Base-by-base conservation (phyloP, 2,329 filamentous ascomycete species). In the Curvularia lunata region DNA sequence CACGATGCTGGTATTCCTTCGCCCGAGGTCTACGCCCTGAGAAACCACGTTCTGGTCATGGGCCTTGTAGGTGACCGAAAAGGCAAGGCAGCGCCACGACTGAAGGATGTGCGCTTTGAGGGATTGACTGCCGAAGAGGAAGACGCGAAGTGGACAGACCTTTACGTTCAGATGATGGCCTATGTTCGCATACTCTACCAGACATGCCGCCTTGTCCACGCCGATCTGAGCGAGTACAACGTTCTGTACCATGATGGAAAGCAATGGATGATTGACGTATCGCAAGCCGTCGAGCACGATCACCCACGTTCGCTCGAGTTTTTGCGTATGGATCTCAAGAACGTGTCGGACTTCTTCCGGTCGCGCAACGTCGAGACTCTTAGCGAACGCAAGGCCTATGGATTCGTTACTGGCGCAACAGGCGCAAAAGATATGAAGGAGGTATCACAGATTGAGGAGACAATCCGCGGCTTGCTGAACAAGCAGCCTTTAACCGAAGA, bases 191-290 rank as follows among this genome's bases (percentile, higher is more conserved):
- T 88, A 56, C 89, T 99, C 83, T 98, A 97, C 79, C 93, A 97
- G 74, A 87, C 89, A 40, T 99, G 95, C 78, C 87, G 85, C 52
- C 87, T 99, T 7, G 94, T 99, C 0, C 95, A 99, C 75, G 95
- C 93, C 48, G 95, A 99, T 85, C 77, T 99, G 75, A 96, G 91
- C 82, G 95, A 99, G 83, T 99, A 99, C 85, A 99, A 99, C 73
- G 86, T 98, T 51, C 84, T 99, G 19, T 99, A 96, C 80, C 85
- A 97, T 80, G 84, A 92, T 55, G 83, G 86, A 57, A 87, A 86
- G 68, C 86, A 97, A 0, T 97, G 91, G 82, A 90, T 99, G 71
- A 99, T 99, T 76, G 95, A 99, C 78, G 95, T 99, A 42, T 97
- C 92, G 54, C 95, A 99, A 80, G 95, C 91, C 72, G 95, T 99